These are phyloP conservation scores for Kurtzmaniella natalensis DNA, from an alignment of 1,139 yeast species.

Conservation along the genomic window DNA sequence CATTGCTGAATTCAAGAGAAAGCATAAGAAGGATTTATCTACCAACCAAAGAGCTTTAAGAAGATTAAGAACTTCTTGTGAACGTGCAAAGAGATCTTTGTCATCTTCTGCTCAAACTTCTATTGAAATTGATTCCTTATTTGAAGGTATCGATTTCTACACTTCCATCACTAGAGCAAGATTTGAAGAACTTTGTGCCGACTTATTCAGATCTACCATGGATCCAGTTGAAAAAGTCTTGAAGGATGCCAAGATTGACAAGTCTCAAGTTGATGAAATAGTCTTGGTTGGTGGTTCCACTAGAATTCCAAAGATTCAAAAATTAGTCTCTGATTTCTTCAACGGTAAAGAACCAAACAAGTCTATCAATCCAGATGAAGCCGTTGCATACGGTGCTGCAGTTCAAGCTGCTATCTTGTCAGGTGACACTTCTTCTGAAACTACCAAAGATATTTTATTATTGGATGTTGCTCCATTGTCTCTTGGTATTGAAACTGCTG, in stretches of 20 bases:
- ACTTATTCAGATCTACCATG: constrained; percentile 39
- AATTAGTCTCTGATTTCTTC: constrained; percentile 40
- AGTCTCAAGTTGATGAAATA: constrained; percentile 35
- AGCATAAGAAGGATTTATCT: constrained; percentile 34
- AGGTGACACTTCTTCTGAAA: constrained; percentile 76
- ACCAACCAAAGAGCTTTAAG: constrained; percentile 37
- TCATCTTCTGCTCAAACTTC: constrained; percentile 40
- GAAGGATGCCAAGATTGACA: constrained; percentile 39
- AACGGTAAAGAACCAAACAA: constrained; percentile 44
- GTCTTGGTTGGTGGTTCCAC: constrained; percentile 44
- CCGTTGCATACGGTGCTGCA: constrained; percentile 44
- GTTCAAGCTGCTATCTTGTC: constrained; percentile 54
- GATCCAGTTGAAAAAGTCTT: constrained; percentile 43
- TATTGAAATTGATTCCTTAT: constrained; percentile 37
- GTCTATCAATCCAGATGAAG: constrained; percentile 44
- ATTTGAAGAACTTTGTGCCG: constrained; percentile 43
- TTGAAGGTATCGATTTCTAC: constrained; percentile 38
- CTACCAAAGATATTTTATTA: constrained; percentile 79
- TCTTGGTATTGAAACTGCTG: constrained; percentile 92
- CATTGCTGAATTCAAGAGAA: constrained; percentile 35
- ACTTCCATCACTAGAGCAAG: constrained; percentile 43
- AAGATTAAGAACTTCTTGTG: constrained; percentile 43
- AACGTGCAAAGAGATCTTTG: constrained; percentile 40
- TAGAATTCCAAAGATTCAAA: constrained; percentile 43
- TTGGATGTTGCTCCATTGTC: constrained; percentile 93